phyloP scores from a whole-genome alignment of 140 eudicot species.

The Oenanthe javanica region DNA sequence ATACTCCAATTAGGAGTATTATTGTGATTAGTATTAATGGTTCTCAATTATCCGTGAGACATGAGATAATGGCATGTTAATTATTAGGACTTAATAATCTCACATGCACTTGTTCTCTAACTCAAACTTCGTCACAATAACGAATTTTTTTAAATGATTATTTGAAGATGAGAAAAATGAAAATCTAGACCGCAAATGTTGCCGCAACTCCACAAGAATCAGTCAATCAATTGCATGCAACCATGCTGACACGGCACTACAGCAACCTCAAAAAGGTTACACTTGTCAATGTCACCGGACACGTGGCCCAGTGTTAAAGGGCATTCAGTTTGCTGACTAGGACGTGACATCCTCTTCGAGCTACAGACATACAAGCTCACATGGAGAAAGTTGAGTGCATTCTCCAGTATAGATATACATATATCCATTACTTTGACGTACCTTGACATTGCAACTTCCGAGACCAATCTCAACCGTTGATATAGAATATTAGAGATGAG shows the following conservation, averaged over 20 bases:
- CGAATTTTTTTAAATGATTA: no score
- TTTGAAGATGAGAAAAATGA: no score
- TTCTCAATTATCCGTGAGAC: not conserved
- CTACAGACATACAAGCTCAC: constrained; percentile 15
- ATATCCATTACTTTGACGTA: not conserved
- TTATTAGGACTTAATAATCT: not conserved
- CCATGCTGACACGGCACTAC: constrained; percentile 11
- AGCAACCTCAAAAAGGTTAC: not conserved
- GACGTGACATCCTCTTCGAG: not conserved
- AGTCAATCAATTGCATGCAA: not conserved
- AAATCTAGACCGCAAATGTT: constrained; percentile 16
- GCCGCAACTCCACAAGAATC: constrained; percentile 8
- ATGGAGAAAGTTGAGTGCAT: constrained; percentile 17
- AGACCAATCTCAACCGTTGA: constrained; percentile 15
- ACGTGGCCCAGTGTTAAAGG: constrained; percentile 12
- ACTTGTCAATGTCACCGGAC: constrained; percentile 7
- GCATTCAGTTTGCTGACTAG: constrained; percentile 1
- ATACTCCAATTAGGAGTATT: no score
- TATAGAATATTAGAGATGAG: not conserved
- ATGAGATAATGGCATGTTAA: not conserved
- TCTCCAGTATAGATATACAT: not conserved
- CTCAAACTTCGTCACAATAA: constrained; percentile 13
- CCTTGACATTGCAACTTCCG: not conserved
- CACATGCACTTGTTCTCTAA: constrained; percentile 32
- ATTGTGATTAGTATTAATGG: not conserved